phyloP scores from a whole-genome alignment of 176 grass and related monocot genomes.

The Neostapfia colusana region DNA sequence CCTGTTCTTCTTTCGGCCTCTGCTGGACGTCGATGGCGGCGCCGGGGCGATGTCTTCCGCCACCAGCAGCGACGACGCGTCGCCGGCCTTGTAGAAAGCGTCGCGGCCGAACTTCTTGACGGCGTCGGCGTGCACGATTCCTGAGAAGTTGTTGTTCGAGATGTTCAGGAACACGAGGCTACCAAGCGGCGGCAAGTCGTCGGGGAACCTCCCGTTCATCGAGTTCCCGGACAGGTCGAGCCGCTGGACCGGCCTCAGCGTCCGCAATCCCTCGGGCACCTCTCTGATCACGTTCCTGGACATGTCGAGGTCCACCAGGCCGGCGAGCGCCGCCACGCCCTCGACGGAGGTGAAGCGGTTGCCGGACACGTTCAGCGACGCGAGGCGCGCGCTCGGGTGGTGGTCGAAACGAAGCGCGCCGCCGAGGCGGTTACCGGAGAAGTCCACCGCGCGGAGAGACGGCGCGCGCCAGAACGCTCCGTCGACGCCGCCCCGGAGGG shows the following conservation, averaged over 20 bases:
- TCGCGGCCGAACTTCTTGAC: constrained; percentile 54
- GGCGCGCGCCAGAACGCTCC: constrained; percentile 56
- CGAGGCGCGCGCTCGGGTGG: not conserved
- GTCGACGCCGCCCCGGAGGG: constrained; percentile 49
- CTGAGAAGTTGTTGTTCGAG: constrained; percentile 77
- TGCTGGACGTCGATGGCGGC: not conserved
- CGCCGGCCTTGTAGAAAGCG: constrained; percentile 55
- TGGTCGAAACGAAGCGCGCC: constrained; percentile 48
- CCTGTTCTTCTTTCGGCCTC: not conserved
- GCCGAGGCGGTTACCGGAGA: constrained; percentile 53
- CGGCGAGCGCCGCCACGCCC: constrained; percentile 23
- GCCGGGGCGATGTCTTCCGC: not conserved
- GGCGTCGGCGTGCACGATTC: constrained; percentile 31
- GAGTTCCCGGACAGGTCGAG: constrained; percentile 58
- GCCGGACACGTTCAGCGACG: constrained; percentile 46
- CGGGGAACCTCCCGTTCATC: constrained; percentile 56
- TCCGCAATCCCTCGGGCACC: constrained; percentile 39
- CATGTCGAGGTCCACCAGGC: constrained; percentile 48
- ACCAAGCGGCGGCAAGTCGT: constrained; percentile 51
- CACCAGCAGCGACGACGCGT: not conserved
- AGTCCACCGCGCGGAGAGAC: constrained; percentile 47
- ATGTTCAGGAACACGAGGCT: constrained; percentile 52
- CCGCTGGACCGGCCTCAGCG: constrained; percentile 21
- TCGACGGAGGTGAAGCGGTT: constrained; percentile 58
- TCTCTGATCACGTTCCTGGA: constrained; percentile 45